Percentiles rank a stretch among this genome's conserved stretches.
These are phyloP conservation scores for Erodium maritimum DNA, from an alignment of 345 rosid species.

Conservation along the genomic window DNA sequence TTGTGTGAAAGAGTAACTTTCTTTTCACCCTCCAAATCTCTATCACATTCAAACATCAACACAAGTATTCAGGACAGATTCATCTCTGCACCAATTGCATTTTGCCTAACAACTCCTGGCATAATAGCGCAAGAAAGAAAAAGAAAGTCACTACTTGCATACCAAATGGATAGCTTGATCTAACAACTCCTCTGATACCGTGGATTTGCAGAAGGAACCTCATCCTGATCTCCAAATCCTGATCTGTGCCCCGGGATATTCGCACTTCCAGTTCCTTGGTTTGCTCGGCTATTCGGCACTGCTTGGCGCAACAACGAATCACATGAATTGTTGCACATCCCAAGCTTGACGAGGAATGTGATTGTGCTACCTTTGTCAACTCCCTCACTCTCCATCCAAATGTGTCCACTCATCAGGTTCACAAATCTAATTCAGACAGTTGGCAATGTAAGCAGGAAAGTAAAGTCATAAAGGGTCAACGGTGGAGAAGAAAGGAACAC, in stretches of 20 bases:
- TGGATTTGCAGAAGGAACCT: slow-evolving; percentile 8
- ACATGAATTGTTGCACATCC: slow-evolving; percentile 33
- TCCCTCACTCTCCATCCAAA: slow-evolving; percentile 89
- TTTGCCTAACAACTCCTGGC: too few relatives aligned
- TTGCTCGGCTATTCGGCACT: slow-evolving; percentile 25
- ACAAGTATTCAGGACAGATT: too few relatives aligned
- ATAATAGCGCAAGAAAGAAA: not conserved
- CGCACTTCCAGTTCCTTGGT: slow-evolving; percentile 50
- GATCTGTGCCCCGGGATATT: slow-evolving; percentile 24
- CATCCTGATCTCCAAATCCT: slow-evolving; percentile 15
- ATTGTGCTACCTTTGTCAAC: slow-evolving; percentile 53
- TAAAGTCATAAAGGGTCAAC: not conserved
- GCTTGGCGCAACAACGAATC: slow-evolving; percentile 26
- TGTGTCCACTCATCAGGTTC: slow-evolving; percentile 86
- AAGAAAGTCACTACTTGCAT: not conserved
- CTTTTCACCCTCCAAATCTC: too few relatives aligned
- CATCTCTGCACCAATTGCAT: too few relatives aligned
- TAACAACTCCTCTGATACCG: slow-evolving; percentile 44
- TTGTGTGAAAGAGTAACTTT: too few relatives aligned
- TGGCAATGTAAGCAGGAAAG: not conserved
- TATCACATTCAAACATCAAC: too few relatives aligned
- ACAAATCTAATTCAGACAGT: slow-evolving; percentile 42
- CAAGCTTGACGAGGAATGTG: slow-evolving; percentile 58
- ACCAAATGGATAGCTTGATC: not conserved
- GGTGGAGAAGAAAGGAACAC: not conserved